phyloP scores from a whole-genome alignment of 441 rosid genomes.

The Gossypium laxum region DNA sequence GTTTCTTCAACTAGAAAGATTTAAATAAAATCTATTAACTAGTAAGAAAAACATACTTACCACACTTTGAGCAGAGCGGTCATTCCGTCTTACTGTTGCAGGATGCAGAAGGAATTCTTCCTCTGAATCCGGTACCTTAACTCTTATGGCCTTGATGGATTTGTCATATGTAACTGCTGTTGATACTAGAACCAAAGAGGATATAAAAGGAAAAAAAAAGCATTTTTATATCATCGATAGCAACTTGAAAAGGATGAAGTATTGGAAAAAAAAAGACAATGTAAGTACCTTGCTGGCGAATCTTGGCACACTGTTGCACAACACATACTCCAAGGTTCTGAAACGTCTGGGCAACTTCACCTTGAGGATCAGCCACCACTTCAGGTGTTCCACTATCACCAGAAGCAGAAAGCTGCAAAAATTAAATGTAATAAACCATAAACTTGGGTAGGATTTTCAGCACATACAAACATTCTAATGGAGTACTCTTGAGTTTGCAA shows the following conservation, averaged over 20 bases:
- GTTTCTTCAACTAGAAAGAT: neutral
- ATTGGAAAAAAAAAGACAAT: neutral
- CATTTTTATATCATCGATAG: neutral
- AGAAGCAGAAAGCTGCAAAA: conserved; percentile 70
- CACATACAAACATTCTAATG: neutral
- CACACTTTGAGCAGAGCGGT: conserved; percentile 87
- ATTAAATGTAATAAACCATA: conserved; percentile 10
- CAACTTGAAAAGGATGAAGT: neutral
- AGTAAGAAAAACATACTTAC: conserved; percentile 26
- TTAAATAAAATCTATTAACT: neutral
- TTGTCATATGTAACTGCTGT: conserved; percentile 82
- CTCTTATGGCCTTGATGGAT: conserved; percentile 62
- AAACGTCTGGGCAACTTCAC: conserved; percentile 71
- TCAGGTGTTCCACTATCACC: conserved; percentile 90
- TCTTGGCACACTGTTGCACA: conserved; percentile 92
- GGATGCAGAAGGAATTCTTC: conserved; percentile 89
- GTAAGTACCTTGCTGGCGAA: conserved; percentile 77
- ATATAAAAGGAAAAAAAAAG: neutral
- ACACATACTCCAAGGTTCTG: conserved; percentile 85
- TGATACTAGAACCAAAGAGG: conserved; percentile 42
- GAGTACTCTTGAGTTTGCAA: neutral
- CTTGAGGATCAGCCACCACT: conserved; percentile 80
- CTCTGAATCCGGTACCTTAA: conserved; percentile 80
- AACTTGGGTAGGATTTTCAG: conserved; percentile 9
- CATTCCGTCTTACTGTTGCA: conserved; percentile 84